These are phyloP conservation scores for Pseudomonodictys pantanalensis DNA, from an alignment of 495 filamentous ascomycete genomes.

Conservation along the genomic window DNA sequence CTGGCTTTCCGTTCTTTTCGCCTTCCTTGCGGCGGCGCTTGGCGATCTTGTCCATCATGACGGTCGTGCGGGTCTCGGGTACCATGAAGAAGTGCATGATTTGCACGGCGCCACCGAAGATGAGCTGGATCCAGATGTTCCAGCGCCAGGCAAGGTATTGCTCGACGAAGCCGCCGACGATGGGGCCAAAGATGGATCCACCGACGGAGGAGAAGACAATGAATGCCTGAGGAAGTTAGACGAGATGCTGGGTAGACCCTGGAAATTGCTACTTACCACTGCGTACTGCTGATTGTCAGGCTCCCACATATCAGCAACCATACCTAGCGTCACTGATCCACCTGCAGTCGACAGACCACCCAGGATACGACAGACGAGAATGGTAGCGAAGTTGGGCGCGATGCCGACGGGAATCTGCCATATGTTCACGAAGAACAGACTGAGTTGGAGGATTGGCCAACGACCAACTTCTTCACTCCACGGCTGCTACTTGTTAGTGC, in stretches of 20 bases:
- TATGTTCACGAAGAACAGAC: constrained; percentile 68
- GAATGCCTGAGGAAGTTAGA: constrained; percentile 51
- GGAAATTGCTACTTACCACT: constrained; percentile 12
- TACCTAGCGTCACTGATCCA: constrained; percentile 76
- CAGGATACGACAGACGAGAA: constrained; percentile 63
- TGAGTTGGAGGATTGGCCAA: constrained; percentile 68
- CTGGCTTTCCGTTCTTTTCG: constrained; percentile 36
- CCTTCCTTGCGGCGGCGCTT: constrained; percentile 52
- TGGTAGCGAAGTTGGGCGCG: constrained; percentile 64
- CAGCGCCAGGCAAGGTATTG: constrained; percentile 66
- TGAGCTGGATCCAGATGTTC: constrained; percentile 51
- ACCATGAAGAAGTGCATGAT: constrained; percentile 53
- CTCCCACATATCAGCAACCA: constrained; percentile 80
- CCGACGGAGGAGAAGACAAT: constrained; percentile 48
- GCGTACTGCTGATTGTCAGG: constrained; percentile 67
- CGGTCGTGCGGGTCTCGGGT: constrained; percentile 57
- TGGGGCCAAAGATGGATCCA: constrained; percentile 69
- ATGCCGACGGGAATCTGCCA: constrained; percentile 71
- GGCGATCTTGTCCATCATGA: constrained; percentile 60
- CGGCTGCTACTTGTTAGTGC: constrained; percentile 38
- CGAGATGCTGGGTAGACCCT: not conserved
- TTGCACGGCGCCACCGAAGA: constrained; percentile 58
- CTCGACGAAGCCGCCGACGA: constrained; percentile 75
- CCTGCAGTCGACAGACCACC: constrained; percentile 73
- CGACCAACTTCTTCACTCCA: constrained; percentile 80